These are phyloP conservation scores for Camellia granthamiana DNA, from an alignment of 148 eudicot species.

Conservation along the genomic window DNA sequence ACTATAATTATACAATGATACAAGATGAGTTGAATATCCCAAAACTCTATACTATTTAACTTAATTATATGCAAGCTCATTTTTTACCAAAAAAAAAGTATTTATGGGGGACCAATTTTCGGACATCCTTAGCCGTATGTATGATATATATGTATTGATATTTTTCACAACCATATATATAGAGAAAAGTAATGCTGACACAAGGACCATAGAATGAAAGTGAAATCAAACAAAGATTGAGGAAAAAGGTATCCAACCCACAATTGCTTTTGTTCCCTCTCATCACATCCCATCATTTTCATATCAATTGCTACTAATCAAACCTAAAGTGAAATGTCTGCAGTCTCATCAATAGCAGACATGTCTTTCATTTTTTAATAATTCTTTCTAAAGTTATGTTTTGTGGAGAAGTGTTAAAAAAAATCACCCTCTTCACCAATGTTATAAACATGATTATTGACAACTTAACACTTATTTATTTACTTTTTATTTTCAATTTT, in stretches of 20 bases:
- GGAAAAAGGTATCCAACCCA: conserved; percentile 12
- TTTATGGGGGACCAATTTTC: too few species aligned
- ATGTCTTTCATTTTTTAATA: neutral
- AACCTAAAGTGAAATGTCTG: neutral
- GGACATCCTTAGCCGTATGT: neutral
- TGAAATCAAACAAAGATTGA: conserved; percentile 14
- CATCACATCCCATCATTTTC: conserved; percentile 27
- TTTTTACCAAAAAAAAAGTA: too few species aligned
- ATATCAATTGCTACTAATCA: conserved; percentile 21
- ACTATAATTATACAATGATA: too few species aligned
- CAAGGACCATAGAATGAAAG: neutral
- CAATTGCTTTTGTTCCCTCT: conserved; percentile 8
- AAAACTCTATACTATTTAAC: too few species aligned
- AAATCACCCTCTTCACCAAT: neutral
- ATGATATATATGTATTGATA: neutral
- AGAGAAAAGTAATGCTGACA: neutral
- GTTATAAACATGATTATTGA: neutral
- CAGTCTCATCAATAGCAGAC: neutral
- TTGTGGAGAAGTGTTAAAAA: neutral
- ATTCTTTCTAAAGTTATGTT: neutral
- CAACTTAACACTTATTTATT: neutral
- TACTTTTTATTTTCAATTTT: neutral
- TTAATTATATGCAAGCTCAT: too few species aligned
- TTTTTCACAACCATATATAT: neutral
- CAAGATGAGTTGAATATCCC: too few species aligned